Base-by-base conservation (phyloP, 768 basidiomycete genomes). In the Lenzites betulinus region DNA sequence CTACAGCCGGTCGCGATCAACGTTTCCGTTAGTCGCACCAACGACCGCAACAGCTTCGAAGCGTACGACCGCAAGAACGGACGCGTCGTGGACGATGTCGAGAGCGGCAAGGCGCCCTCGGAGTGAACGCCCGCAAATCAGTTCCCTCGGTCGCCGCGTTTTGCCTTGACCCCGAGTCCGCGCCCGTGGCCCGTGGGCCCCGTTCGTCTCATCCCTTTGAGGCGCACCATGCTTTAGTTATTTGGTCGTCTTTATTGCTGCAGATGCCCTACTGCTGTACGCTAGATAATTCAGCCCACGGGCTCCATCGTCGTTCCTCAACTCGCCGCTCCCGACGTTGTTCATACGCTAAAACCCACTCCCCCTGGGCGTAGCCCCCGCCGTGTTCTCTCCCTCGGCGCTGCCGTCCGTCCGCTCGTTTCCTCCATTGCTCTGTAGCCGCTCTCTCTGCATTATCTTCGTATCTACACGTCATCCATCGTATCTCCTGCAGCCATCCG, bases 1-100 rank as follows among this genome's bases (percentile, higher is more conserved):
- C 51, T 63, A 9, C 62, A 58, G 13, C 53, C 62, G 23, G 48
- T 63, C 25, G 62, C 57, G 41, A 63, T 63, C 52, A 63, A 63
- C 48, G 62, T 63, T 22, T 63, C 62, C 23, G 62, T 63, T 33
- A 59, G 57, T n/a, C 47, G 53, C 26, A 54, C 52, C 39, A 39
- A 59, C 52, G 62, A 63, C 57, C 52, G 62, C 18, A 25, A 28
- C 33, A 59, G 57, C 51, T 58, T 63, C 52, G 62, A 63, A 6
- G 42, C 18, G 15, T 63, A 51, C 62, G 53, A 63, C 42, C 52
- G 43, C 47, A 63, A 62, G 57, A 51, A 58, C 41, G 25, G 36
- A 1, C 54, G 23, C 7, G 48, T 50, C 3, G 48, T 42, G 2
- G 30, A 28, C 20, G 56, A 58, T 47, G 39, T 58, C 39, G 56